Conservation (phyloP, 2,329 filamentous ascomycete genomes). For the Pseudogymnoascus sp. region DNA sequence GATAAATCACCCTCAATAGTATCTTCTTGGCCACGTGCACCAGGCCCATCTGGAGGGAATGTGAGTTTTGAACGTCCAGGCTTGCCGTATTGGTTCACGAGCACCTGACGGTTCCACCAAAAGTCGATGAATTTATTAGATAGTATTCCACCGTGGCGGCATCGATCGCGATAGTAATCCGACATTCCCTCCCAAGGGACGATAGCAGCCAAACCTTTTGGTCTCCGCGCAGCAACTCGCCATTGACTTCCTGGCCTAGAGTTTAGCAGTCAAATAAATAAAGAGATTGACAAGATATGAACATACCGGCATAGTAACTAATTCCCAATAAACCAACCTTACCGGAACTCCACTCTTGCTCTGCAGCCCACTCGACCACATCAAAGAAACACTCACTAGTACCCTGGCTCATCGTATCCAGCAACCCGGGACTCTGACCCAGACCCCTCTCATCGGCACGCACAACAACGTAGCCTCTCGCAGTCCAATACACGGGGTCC, state of each 20-base stretch:
- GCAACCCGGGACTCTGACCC: slow-evolving; percentile 29
- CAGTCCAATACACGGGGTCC: slow-evolving; percentile 32
- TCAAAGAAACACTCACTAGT: slow-evolving; percentile 41
- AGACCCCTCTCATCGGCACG: slow-evolving; percentile 36
- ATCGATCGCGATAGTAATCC: slow-evolving; percentile 49
- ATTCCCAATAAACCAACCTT: slow-evolving; percentile 41
- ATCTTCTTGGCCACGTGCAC: slow-evolving; percentile 24
- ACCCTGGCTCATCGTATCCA: slow-evolving; percentile 42
- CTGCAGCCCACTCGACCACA: slow-evolving; percentile 40
- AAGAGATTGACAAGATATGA: slow-evolving; percentile 14
- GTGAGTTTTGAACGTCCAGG: slow-evolving; percentile 36
- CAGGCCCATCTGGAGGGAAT: slow-evolving; percentile 25
- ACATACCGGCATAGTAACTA: slow-evolving; percentile 35
- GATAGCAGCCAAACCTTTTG: slow-evolving; percentile 36
- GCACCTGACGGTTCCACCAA: slow-evolving; percentile 61
- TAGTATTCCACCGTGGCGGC: slow-evolving; percentile 53
- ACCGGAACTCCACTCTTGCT: slow-evolving; percentile 39
- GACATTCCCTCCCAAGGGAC: slow-evolving; percentile 50
- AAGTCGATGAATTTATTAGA: slow-evolving; percentile 51
- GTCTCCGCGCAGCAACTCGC: slow-evolving; percentile 16
- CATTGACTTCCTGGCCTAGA: slow-evolving; percentile 14
- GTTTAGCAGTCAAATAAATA: neutral
- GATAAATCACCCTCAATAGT: slow-evolving; percentile 52
- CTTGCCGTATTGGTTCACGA: slow-evolving; percentile 60
- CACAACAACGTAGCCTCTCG: slow-evolving; percentile 31